These are phyloP conservation scores for Purshia tridentata DNA, from an alignment of 306 rosid species.

Conservation along the genomic window DNA sequence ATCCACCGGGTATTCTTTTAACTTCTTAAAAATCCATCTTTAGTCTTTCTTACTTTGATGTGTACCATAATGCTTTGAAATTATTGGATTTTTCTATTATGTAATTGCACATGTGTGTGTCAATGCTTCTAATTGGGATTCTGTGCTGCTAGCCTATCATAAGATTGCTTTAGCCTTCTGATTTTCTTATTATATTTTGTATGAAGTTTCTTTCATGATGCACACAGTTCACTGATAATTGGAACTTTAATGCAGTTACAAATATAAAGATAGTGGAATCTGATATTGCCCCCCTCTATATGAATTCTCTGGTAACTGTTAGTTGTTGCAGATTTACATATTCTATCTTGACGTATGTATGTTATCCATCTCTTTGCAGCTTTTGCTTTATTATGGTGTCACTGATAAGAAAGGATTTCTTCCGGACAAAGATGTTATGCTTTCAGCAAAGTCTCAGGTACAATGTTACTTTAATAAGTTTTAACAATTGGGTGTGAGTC, in stretches of 20 bases:
- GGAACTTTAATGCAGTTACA: too few relatives aligned
- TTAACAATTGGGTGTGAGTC: slow-evolving; percentile 18
- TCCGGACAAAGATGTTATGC: slow-evolving; percentile 68
- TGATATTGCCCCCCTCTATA: not conserved
- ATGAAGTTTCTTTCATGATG: too few relatives aligned
- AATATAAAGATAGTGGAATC: too few relatives aligned
- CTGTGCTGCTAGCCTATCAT: not conserved
- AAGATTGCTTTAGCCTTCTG: not conserved
- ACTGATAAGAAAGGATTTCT: slow-evolving; percentile 75
- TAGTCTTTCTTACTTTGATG: not conserved
- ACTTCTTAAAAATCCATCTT: not conserved
- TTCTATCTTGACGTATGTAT: slow-evolving; percentile 2
- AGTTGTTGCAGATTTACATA: not conserved
- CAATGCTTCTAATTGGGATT: not conserved
- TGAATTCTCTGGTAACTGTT: not conserved
- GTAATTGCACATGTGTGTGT: not conserved
- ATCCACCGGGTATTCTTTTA: slow-evolving; percentile 73
- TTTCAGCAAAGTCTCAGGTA: slow-evolving; percentile 92
- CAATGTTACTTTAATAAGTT: slow-evolving; percentile 18
- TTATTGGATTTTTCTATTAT: not conserved
- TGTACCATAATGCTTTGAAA: not conserved
- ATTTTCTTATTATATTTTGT: too few relatives aligned
- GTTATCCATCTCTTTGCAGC: slow-evolving; percentile 45
- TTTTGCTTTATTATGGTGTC: slow-evolving; percentile 62
- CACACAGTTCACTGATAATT: not conserved